A percentile compares a stretch with the other conserved stretches of the same genome.
phyloP scores from a whole-genome alignment of 768 basidiomycete species.

The Cystoderma amianthinum region DNA sequence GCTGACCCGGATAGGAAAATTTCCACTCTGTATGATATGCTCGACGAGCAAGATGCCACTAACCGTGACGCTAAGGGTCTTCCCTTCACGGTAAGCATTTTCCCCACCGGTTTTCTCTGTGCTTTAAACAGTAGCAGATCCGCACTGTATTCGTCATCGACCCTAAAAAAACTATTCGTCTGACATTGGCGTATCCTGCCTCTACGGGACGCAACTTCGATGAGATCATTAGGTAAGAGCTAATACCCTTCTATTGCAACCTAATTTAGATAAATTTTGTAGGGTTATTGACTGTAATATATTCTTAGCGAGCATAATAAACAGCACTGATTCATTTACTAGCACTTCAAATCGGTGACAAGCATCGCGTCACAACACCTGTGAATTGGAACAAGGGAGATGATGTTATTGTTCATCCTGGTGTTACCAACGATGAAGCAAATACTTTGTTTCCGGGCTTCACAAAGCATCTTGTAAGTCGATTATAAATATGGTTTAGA shows the following conservation, averaged over 20 bases:
- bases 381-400: conserved; percentile 95
- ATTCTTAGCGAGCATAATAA: conserved; percentile 23
- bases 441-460: conserved; percentile 85
- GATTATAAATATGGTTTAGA: not conserved
- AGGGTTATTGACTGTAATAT: conserved; percentile 70
- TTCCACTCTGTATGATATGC: conserved; percentile 88
- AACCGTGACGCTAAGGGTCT: conserved; percentile 83
- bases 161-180: conserved; percentile 90
- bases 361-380: conserved; percentile 79
- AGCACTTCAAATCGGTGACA: conserved; percentile 89
- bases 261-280: not conserved
- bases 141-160: conserved; percentile 97
- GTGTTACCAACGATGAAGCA: conserved; percentile 82
- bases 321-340: conserved; percentile 17
- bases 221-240: conserved; percentile 45
- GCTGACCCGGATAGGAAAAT: conserved; percentile 87
- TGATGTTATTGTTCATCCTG: conserved; percentile 88
- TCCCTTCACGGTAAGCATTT: conserved; percentile 71
- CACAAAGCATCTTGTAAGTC: conserved; percentile 68
- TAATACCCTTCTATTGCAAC: no score
- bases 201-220: conserved; percentile 93
- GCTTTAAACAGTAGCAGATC: conserved; percentile 39
- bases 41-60: conserved; percentile 91
- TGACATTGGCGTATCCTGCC: conserved; percentile 89
- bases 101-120: not conserved